Conservation (phyloP, 192 early-diverging fungal genomes). For the Chytriomyces sp. region DNA sequence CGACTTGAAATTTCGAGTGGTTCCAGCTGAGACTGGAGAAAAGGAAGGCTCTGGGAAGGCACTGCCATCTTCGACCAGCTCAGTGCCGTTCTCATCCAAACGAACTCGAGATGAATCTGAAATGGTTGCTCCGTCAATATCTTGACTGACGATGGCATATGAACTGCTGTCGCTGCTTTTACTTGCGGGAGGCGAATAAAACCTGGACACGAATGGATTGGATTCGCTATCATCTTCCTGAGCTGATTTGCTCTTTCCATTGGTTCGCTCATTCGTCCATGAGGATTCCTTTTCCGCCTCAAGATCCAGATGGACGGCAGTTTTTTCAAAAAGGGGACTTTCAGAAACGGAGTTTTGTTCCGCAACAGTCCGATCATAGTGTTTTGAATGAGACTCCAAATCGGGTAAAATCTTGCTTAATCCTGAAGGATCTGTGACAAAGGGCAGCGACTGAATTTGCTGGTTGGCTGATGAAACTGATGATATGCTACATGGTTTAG, state of each 20-base stretch:
- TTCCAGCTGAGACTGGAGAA: not conserved
- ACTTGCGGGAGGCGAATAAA: no score
- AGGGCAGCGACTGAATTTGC: not conserved
- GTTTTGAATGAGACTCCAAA: not conserved
- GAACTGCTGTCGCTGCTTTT: no score
- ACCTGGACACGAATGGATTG: no score
- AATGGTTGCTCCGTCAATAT: not conserved
- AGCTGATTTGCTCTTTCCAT: no score
- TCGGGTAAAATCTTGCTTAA: not conserved
- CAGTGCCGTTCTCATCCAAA: conserved; percentile 20
- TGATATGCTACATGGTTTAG: no score
- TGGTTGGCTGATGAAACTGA: not conserved
- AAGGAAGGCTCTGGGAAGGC: not conserved
- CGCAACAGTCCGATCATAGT: not conserved
- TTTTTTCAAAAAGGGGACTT: no score
- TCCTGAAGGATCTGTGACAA: not conserved
- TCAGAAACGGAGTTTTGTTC: no score
- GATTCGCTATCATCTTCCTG: no score
- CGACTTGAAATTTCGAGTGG: not conserved
- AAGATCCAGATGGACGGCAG: no score
- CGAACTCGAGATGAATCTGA: conserved; percentile 20
- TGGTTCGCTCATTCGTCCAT: no score
- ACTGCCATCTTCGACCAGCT: not conserved
- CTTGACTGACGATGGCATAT: no score
- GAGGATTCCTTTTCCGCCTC: no score